These are phyloP conservation scores for Urtica urens DNA, from an alignment of 306 rosid genomes.

Conservation along the genomic window DNA sequence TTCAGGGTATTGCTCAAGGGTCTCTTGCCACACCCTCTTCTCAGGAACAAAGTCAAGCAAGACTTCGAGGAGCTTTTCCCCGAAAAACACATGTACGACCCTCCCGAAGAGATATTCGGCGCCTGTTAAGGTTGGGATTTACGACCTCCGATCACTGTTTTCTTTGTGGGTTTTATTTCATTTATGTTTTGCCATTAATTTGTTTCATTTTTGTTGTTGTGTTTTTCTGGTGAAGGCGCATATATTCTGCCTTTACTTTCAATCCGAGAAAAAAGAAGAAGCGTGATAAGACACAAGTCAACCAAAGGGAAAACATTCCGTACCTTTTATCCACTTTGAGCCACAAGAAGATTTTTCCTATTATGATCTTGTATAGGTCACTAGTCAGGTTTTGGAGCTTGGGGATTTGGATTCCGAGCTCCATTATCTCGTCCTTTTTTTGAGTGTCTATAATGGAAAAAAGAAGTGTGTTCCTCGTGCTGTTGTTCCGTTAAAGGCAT, in stretches of 20 bases:
- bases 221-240: not conserved
- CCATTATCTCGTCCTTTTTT: no score
- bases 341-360: no score
- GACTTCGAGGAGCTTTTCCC: constrained; percentile 96
- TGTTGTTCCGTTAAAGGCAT: not conserved
- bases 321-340: no score
- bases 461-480: not conserved
- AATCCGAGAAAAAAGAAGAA: not conserved
- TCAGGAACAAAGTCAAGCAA: constrained; percentile 87
- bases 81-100: constrained; percentile 68
- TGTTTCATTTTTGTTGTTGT: not conserved
- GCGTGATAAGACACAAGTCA: no score
- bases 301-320: no score
- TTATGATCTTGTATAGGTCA: no score
- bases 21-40: constrained; percentile 79
- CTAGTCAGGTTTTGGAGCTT: no score
- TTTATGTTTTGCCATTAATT: not conserved
- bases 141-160: not conserved
- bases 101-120: constrained; percentile 89
- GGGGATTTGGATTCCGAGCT: no score
- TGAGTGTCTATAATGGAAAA: not conserved
- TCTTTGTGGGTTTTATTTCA: not conserved
- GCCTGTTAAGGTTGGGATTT: constrained; percentile 40
- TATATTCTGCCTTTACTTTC: no score
- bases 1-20: constrained; percentile 91